A percentile compares a stretch with the other conserved stretches of the same genome.
Conservation (phyloP, 1,284 basidiomycete genomes). For the Ganoderma lucidum region DNA sequence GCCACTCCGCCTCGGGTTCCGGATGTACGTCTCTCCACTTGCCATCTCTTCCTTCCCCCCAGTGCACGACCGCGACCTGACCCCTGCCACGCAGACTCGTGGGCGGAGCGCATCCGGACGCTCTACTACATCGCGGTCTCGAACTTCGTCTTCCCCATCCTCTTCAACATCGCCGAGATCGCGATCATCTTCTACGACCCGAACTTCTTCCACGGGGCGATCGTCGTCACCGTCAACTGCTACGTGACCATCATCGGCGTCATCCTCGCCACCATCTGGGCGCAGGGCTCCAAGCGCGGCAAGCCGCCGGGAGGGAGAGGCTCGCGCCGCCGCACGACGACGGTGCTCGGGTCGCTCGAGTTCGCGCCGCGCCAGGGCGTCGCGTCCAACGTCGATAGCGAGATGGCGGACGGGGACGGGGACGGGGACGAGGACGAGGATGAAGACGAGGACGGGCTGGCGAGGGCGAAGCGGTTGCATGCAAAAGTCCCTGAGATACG, state of each 20-base stretch:
- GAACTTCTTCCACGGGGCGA: slow-evolving; percentile 19
- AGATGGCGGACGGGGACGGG: neutral
- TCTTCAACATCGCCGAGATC: slow-evolving; percentile 39
- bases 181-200: slow-evolving; percentile 25
- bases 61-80: neutral
- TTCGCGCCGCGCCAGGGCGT: neutral
- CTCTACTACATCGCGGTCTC: slow-evolving; percentile 42
- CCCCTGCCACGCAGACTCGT: slow-evolving; percentile 2
- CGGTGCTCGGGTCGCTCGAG: neutral
- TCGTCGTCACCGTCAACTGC: slow-evolving; percentile 7
- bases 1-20: neutral
- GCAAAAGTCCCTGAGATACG: too few species aligned
- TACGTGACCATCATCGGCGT: slow-evolving; percentile 10
- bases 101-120: slow-evolving; percentile 15
- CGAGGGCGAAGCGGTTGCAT: too few species aligned
- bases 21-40: neutral
- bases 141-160: slow-evolving; percentile 43
- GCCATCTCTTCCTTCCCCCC: neutral
- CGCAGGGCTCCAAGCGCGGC: neutral
- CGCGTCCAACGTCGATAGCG: neutral
- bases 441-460: neutral
- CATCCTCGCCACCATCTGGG: slow-evolving; percentile 7
- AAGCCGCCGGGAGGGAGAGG: neutral
- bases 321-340: neutral
- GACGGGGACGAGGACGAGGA: neutral